Conservation (phyloP, 257 asterid species). For the Salvia miltiorrhiza region DNA sequence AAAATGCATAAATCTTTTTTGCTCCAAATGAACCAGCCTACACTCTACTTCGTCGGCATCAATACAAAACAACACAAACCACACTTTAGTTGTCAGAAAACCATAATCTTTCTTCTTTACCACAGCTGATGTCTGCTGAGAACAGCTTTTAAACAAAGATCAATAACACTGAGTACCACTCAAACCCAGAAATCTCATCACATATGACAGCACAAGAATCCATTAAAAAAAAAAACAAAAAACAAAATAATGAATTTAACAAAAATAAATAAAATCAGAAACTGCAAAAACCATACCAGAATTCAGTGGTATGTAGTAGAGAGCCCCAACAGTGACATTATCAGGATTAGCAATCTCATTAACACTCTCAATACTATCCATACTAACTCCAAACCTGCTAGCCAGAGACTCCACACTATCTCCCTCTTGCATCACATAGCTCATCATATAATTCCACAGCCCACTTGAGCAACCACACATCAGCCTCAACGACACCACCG, state of each 20-base stretch:
- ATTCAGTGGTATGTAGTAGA: conserved; percentile 77
- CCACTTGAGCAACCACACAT: conserved; percentile 97
- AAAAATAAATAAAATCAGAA: not conserved
- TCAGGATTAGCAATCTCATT: conserved; percentile 81
- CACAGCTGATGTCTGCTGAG: not conserved
- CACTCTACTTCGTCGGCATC: conserved; percentile 3
- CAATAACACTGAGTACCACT: conserved; percentile 20
- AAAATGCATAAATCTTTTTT: not conserved
- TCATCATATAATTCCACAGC: conserved; percentile 91
- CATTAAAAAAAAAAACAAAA: conserved; percentile 7
- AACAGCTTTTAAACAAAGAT: not conserved
- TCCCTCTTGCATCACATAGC: conserved; percentile 86
- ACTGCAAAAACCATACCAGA: conserved; percentile 50
- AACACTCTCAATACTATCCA: conserved; percentile 80
- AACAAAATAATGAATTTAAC: not conserved
- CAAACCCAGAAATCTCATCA: conserved; percentile 8
- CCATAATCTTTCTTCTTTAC: not conserved
- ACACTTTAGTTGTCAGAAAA: not conserved
- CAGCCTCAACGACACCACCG: conserved; percentile 73
- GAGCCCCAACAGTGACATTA: conserved; percentile 77
- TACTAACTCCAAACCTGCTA: conserved; percentile 96
- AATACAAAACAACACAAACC: not conserved
- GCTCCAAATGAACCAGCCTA: not conserved
- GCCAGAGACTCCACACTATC: conserved; percentile 87
- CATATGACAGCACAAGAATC: not conserved